A percentile compares a stretch with the other conserved stretches of the same genome.
phyloP scores from a whole-genome alignment of 2,329 filamentous ascomycete genomes.

The Xylariaceae sp. region DNA sequence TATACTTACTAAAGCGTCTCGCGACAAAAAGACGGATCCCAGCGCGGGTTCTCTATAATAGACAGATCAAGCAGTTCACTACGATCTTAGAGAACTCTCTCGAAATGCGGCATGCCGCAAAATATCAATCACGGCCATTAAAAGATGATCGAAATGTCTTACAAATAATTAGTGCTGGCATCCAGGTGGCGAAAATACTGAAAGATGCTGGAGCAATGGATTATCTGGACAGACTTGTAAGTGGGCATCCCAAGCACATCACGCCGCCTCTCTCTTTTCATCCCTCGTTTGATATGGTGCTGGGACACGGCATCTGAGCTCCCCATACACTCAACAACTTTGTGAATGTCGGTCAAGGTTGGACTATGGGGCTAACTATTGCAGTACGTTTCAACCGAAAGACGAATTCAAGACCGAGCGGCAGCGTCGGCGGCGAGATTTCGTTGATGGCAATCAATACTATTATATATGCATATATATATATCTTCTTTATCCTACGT shows the following conservation, averaged over 20 bases:
- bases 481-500: conserved; percentile 21
- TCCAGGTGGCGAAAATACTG: conserved; percentile 81
- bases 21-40: conserved; percentile 83
- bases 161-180: conserved; percentile 79
- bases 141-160: conserved; percentile 87
- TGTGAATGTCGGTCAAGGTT: background rate
- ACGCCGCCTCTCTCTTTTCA: background rate
- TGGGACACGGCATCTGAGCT: background rate
- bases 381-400: conserved; percentile 70
- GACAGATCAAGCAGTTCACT: conserved; percentile 86
- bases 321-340: background rate
- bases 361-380: conserved; percentile 8
- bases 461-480: background rate
- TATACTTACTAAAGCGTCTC: conserved; percentile 76
- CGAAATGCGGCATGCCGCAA: conserved; percentile 80
- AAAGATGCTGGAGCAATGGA: conserved; percentile 81
- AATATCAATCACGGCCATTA: conserved; percentile 73
- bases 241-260: background rate
- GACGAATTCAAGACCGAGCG: conserved; percentile 65
- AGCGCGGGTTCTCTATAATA: conserved; percentile 76
- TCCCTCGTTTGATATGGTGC: background rate
- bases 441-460: conserved; percentile 28
- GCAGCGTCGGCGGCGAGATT: conserved; percentile 39
- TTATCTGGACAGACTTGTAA: conserved; percentile 63
- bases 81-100: conserved; percentile 83